These are phyloP conservation scores for Candida dubliniensis DNA, from an alignment of 1,139 yeast genomes.

Conservation along the genomic window DNA sequence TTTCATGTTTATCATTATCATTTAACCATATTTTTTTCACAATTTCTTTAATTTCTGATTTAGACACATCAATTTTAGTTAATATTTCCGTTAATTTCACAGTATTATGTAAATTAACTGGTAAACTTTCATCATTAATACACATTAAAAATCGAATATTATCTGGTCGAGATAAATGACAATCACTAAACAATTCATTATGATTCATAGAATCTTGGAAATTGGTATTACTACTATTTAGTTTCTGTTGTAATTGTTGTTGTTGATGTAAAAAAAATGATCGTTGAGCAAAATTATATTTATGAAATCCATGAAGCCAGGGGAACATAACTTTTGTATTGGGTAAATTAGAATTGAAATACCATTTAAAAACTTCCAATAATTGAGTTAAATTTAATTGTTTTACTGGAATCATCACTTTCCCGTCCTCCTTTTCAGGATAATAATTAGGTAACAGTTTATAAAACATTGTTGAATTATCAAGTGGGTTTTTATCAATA, in stretches of 20 bases:
- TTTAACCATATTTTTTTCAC: slow-evolving; percentile 21
- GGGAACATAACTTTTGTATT: slow-evolving; percentile 74
- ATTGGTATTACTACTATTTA: slow-evolving; percentile 1
- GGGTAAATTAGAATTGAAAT: slow-evolving; percentile 60
- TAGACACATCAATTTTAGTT: slow-evolving; percentile 42
- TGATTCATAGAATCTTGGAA: background rate
- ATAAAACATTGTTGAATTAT: slow-evolving; percentile 23
- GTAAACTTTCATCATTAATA: slow-evolving; percentile 30
- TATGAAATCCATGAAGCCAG: slow-evolving; percentile 80
- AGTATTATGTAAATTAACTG: slow-evolving; percentile 54
- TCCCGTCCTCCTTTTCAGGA: background rate
- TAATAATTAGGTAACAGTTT: slow-evolving; percentile 8
- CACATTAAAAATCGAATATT: slow-evolving; percentile 50
- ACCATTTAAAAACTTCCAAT: slow-evolving; percentile 39
- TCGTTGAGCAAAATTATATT: slow-evolving; percentile 51
- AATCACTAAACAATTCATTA: slow-evolving; percentile 11
- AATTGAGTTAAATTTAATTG: slow-evolving; percentile 30
- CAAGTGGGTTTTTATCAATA: slow-evolving; percentile 26
- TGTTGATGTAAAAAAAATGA: slow-evolving; percentile 38
- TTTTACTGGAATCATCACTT: slow-evolving; percentile 18
- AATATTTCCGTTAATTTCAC: slow-evolving; percentile 62
- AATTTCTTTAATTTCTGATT: slow-evolving; percentile 31
- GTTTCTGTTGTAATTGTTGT: slow-evolving; percentile 15
- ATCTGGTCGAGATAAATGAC: slow-evolving; percentile 17
- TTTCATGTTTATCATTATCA: slow-evolving; percentile 3